A percentile compares a stretch with the other conserved stretches of the same genome.
Conservation (phyloP, 495 filamentous ascomycete species). For the Tuber aestivum region DNA sequence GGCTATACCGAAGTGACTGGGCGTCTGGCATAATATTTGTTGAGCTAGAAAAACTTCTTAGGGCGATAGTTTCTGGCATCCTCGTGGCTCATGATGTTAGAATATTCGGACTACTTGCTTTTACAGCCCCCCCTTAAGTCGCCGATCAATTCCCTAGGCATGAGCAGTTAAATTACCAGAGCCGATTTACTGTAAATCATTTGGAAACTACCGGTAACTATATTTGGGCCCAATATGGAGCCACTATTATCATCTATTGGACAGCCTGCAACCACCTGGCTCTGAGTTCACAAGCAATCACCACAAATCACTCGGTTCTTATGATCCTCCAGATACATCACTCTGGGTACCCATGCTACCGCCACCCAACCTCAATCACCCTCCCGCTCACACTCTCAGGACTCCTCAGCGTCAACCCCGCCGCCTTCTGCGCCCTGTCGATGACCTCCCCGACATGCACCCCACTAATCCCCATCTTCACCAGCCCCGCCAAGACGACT, state of each 20-base stretch:
- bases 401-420: conserved; percentile 66
- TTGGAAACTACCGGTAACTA: background rate
- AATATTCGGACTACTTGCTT: background rate
- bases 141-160: background rate
- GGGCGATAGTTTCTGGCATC: background rate
- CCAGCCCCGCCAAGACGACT: conserved; percentile 60
- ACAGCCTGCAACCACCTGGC: background rate
- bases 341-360: background rate
- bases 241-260: background rate
- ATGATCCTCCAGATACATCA: background rate
- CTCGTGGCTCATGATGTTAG: background rate
- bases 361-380: conserved; percentile 36
- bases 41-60: background rate
- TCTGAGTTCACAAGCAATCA: background rate
- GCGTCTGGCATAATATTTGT: background rate
- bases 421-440: conserved; percentile 65
- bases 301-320: background rate
- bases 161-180: background rate
- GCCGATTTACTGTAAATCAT: background rate
- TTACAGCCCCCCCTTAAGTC: background rate
- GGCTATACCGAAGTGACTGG: background rate
- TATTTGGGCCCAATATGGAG: background rate
- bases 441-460: conserved; percentile 52
- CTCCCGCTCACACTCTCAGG: conserved; percentile 60
- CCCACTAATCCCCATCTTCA: conserved; percentile 40